A percentile compares a stretch with the other conserved stretches of the same genome.
phyloP scores from a whole-genome alignment of 805 yeast species.

The Zygosaccharomyces bisporus region DNA sequence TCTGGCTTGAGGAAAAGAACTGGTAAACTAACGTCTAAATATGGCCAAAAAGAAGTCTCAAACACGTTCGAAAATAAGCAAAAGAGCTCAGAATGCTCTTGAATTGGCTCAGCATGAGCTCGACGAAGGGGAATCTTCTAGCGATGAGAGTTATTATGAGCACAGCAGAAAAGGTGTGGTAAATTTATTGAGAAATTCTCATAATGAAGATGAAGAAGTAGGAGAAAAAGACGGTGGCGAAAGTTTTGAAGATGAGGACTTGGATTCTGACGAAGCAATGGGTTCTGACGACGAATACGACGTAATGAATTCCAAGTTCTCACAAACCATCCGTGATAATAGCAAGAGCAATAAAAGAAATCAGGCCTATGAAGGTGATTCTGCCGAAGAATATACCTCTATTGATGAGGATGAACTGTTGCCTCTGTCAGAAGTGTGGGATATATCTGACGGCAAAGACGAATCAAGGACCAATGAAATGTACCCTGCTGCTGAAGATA shows the following conservation, averaged over 20 bases:
- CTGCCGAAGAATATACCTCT: conserved; percentile 64
- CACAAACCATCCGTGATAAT: conserved; percentile 64
- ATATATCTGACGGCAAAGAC: conserved; percentile 44
- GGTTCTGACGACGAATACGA: conserved; percentile 78
- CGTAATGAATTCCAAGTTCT: conserved; percentile 58
- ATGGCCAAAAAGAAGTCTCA: conserved; percentile 32
- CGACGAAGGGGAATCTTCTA: conserved; percentile 31
- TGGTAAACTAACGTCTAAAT: neutral
- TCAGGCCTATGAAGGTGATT: conserved; percentile 36
- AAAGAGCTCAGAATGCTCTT: conserved; percentile 48
- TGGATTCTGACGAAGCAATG: conserved; percentile 84
- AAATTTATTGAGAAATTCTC: conserved; percentile 33
- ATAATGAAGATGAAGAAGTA: conserved; percentile 25
- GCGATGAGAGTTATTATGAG: conserved; percentile 32
- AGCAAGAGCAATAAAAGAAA: conserved; percentile 38
- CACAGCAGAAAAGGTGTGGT: conserved; percentile 38
- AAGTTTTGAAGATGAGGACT: conserved; percentile 56
- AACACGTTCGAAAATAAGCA: conserved; percentile 29
- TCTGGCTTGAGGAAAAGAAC: too few species aligned
- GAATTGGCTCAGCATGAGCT: conserved; percentile 46
- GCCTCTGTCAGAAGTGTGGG: conserved; percentile 88
- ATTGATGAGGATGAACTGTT: conserved; percentile 73
- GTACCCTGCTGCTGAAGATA: conserved; percentile 17
- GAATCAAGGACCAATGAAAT: conserved; percentile 23
- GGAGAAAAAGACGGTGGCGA: conserved; percentile 31